Evolutionary conservation across 805 yeast species (phyloP), one percentile per base, ranked within the genome.

Genomic region (Cephaloascus fragrans): DNA sequence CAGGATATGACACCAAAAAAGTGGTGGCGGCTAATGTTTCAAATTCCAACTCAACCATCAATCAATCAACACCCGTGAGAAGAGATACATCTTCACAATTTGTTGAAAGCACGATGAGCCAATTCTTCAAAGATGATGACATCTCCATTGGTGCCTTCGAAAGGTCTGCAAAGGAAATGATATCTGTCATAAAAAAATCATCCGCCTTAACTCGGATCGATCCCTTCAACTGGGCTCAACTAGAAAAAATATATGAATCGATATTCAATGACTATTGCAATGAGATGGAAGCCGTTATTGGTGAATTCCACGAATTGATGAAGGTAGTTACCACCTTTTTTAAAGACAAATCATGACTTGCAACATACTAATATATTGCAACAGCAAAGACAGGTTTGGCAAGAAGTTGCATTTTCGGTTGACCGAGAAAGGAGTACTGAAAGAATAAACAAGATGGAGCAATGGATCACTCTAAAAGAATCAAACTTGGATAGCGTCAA

Each of bases 181-280:
- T n/a, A n/a, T n/a, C n/a, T n/a, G n/a, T 20, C 6, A 16, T 29
- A 17, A 26, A 33, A 16, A 32, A 32, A 15, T 34, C 38, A 35
- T 44, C 43, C 12, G 34, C 37, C 3, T 29, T 42, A 12, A 44
- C 43, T 26, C 29, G 29, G 17, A 36, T 55, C 2, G 48, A 55
- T 6, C 23, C 43, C 4, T 53, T 47, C 17, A 38, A 56, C 31
- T 55, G 57, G 61, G 49, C 46, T 2, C 35, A 38, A 14, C 32
- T 56, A 6, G 44, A 53, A 0, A 31, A 29, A 9, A 47, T 50
- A 1, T 55, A 51, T 40, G 52, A 49, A 26, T 23, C 32, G 14
- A 46, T 55, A 18, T 49, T 51, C 23, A 41, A 39, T 28, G 43
- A 45, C 2, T 56, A 51, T 37, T 40, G 46, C 1, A 39, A 43